Evolutionary conservation across 768 basidiomycete genomes (phyloP).

Genomic region (Rhodotorula toruloides): DNA sequence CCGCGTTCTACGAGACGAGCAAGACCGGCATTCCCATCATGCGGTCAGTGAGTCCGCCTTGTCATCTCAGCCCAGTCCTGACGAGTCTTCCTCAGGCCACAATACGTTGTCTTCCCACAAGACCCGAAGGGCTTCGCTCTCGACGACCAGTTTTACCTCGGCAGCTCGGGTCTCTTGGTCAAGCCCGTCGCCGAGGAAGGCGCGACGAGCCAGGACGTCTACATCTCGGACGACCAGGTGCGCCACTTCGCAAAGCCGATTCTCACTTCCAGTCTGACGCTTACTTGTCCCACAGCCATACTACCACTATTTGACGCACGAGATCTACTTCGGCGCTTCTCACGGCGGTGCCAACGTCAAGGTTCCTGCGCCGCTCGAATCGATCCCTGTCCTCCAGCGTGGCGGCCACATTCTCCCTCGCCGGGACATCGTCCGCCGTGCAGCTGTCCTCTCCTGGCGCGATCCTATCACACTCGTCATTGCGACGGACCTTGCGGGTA

Average conservation of each 20-base stretch:
- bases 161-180: slow-evolving; percentile 74
- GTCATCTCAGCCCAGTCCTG: background rate
- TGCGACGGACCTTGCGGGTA: slow-evolving; percentile 57
- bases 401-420: slow-evolving; percentile 87
- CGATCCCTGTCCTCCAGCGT: slow-evolving; percentile 77
- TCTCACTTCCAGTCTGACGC: background rate
- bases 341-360: slow-evolving; percentile 62
- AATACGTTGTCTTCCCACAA: slow-evolving; percentile 87
- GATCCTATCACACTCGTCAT: slow-evolving; percentile 91
- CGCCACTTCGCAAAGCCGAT: slow-evolving; percentile 20
- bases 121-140: slow-evolving; percentile 77
- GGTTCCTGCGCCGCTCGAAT: slow-evolving; percentile 70
- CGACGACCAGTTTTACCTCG: slow-evolving; percentile 92
- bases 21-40: slow-evolving; percentile 74
- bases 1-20: slow-evolving; percentile 85
- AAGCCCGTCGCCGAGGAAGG: slow-evolving; percentile 81
- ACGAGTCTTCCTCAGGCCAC: slow-evolving; percentile 60
- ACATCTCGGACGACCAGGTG: slow-evolving; percentile 77
- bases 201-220: slow-evolving; percentile 64
- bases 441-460: slow-evolving; percentile 77
- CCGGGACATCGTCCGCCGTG: slow-evolving; percentile 76
- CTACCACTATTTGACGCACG: slow-evolving; percentile 82
- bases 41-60: background rate
- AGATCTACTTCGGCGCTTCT: slow-evolving; percentile 61
- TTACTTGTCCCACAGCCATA: slow-evolving; percentile 58